Evolutionary conservation across 305 asterid species (phyloP), one percentile per base, ranked within the genome.

Genomic region (Fraxinus nigra): DNA sequence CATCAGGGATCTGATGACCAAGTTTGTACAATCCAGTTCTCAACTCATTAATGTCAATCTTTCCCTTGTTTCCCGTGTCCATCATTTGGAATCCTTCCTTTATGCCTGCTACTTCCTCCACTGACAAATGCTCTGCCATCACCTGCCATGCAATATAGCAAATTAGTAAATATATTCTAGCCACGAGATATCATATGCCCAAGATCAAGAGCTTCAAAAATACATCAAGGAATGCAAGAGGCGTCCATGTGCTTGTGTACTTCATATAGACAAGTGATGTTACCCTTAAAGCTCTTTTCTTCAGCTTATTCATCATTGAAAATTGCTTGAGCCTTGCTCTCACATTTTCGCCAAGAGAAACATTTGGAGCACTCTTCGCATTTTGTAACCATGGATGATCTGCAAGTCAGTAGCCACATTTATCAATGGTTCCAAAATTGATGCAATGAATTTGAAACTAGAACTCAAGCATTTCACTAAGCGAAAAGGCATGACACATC

Each of bases 351-450:
- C 95, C 95, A 33, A 91, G 79, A 70, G 93, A 90, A 72, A 90
- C 91, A 86, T 91, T 89, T 22, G 95, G 95, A 79, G 93, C 95
- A 80, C 84, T 90, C 82, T 90, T 91, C 0, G 93, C 95, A 43
- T 91, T 90, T 30, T 79, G 92, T 75, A 91, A 73, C 95, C 95
- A 91, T 72, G 95, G 95, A 88, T 91, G 95, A 79, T 90, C 95
- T 91, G 89, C 85, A 87, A 89, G 72, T 16, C 61, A 84, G 73
- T 28, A 84, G 77, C 75, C n/a, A 34, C 1, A 51, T 72, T 80
- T 30, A 69, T 87, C 59, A 82, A 80, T 72, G 78, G 69, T 48
- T 32, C 13, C 7, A 20, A 76, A 56, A n/a, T 11, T 46, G 30
- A 59, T 43, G 51, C 35, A 37, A 75, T 20, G 7, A 48, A 38